phyloP scores from a whole-genome alignment of 2,329 filamentous ascomycete species.

The Lasiodiplodia sp. region DNA sequence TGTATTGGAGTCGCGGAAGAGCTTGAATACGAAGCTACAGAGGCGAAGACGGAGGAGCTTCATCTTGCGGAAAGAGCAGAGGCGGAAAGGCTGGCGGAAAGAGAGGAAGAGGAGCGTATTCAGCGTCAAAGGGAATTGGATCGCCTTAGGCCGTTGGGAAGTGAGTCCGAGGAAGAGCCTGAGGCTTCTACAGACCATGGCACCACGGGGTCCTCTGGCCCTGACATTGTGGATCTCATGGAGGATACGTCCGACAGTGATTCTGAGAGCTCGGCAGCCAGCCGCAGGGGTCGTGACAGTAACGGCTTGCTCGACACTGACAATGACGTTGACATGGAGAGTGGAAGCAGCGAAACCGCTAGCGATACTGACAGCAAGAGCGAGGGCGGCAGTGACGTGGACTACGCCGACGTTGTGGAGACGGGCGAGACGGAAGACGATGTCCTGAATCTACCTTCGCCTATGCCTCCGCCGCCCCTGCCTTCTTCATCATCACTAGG shows the following conservation, averaged over 20 bases:
- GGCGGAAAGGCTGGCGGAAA: neutral
- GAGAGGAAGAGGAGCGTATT: conserved; percentile 12
- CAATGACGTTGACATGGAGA: neutral
- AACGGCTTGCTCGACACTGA: neutral
- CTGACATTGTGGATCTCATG: neutral
- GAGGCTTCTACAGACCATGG: neutral
- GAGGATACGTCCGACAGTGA: neutral
- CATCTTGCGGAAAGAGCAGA: conserved; percentile 29
- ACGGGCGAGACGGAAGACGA: neutral
- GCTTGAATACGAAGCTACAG: neutral
- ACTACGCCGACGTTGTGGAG: neutral
- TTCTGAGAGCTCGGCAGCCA: neutral
- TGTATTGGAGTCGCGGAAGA: neutral
- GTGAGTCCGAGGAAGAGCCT: neutral
- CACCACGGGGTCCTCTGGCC: neutral
- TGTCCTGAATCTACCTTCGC: neutral
- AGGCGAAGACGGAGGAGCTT: conserved; percentile 24
- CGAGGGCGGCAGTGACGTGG: neutral
- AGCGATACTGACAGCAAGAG: neutral
- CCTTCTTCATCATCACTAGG: neutral
- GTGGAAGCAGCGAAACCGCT: neutral
- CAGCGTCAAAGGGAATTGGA: conserved; percentile 4
- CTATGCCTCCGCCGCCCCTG: neutral
- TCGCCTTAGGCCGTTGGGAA: neutral
- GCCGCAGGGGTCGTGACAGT: neutral